phyloP scores from a whole-genome alignment of 768 basidiomycete genomes.

The Saitozyma podzolica region DNA sequence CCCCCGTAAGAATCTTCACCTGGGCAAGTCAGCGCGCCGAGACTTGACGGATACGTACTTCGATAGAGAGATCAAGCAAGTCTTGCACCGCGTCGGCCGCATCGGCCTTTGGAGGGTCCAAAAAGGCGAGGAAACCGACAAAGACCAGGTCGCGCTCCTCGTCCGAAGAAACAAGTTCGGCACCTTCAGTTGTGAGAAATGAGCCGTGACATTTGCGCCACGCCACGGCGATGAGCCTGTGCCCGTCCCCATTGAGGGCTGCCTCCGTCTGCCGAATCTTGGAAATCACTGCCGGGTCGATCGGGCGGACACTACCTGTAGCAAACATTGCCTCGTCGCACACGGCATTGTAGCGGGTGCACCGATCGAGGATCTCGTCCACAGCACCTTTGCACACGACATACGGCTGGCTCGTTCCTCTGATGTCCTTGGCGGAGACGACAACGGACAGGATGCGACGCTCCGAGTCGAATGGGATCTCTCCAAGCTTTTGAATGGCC shows the following conservation, averaged over 20 bases:
- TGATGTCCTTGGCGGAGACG: not conserved
- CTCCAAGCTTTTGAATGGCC: not conserved
- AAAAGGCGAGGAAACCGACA: not conserved
- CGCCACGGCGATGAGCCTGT: not conserved
- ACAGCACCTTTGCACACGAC: not conserved
- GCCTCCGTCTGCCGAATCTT: not conserved
- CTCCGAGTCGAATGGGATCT: constrained; percentile 1
- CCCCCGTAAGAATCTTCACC: not conserved
- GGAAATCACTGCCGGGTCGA: not conserved
- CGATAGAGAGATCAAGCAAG: not conserved
- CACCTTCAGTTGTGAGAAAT: not conserved
- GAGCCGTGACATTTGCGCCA: not conserved
- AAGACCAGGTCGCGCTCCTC: not conserved
- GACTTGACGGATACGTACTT: not conserved
- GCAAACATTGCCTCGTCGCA: not conserved
- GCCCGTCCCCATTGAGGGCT: not conserved
- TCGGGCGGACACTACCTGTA: not conserved
- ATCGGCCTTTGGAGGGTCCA: not conserved
- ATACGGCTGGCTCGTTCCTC: not conserved
- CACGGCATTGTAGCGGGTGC: not conserved
- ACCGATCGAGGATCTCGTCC: not conserved
- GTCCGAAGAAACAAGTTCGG: not conserved
- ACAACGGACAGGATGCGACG: not conserved
- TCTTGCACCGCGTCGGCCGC: not conserved
- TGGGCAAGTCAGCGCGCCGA: not conserved